Evolutionary conservation across 108 stramenopile genomes (phyloP).

Genomic region (Nannochloropsis gaditana): DNA sequence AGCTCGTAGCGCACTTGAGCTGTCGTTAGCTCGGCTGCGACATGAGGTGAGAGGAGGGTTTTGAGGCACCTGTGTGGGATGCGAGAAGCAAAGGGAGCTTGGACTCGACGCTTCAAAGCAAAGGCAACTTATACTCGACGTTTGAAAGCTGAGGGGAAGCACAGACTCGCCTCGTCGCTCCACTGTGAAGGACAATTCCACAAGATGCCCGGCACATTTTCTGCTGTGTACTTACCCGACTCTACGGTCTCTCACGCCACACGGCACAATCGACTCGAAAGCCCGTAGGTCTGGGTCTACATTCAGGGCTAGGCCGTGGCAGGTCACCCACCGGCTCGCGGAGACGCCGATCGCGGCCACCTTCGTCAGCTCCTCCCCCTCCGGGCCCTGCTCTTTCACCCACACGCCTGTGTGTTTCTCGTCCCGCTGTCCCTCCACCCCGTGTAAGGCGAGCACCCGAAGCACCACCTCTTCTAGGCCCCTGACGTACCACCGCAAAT

Average conservation of each 20-base stretch:
- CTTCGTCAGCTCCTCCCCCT: constrained; percentile 53
- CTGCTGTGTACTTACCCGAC: constrained; percentile 46
- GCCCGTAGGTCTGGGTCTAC: constrained; percentile 65
- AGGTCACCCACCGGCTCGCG: constrained; percentile 81
- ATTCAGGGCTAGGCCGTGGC: constrained; percentile 92
- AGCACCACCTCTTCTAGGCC: constrained; percentile 71
- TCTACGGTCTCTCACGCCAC: constrained; percentile 58
- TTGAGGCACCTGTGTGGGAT: constrained; percentile 6
- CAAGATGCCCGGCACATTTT: neutral
- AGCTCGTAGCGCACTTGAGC: neutral
- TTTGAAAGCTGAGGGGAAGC: no score
- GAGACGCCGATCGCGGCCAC: constrained; percentile 72
- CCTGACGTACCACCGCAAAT: constrained; percentile 93
- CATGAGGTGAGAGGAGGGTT: neutral
- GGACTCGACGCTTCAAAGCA: no score
- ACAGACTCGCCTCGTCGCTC: neutral
- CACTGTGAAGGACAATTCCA: neutral
- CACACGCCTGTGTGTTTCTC: constrained; percentile 73
- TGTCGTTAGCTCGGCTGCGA: neutral
- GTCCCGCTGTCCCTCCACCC: constrained; percentile 36
- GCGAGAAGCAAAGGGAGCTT: no score
- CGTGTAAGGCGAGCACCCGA: constrained; percentile 22
- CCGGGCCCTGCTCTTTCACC: constrained; percentile 58
- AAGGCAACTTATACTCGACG: no score
- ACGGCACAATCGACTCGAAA: constrained; percentile 70